Conservation (phyloP, 1,139 yeast species). For the Candida tunisiensis region DNA sequence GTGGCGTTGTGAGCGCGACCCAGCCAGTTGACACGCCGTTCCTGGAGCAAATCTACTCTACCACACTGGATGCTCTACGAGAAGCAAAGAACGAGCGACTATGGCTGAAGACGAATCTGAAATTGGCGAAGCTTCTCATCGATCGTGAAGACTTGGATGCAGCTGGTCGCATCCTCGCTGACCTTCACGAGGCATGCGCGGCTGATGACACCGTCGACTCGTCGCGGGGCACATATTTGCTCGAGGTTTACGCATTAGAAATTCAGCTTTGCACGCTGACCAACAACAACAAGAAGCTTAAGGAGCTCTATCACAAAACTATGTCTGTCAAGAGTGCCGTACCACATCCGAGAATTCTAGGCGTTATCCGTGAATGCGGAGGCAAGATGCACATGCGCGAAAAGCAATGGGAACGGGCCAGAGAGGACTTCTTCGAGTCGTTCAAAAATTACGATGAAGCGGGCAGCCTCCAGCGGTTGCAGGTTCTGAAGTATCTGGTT, state of each 20-base stretch:
- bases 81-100: conserved; percentile 29
- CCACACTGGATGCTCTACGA: conserved; percentile 14
- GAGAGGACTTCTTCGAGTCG: conserved; percentile 51
- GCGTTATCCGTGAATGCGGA: conserved; percentile 58
- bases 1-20: no score
- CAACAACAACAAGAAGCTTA: conserved; percentile 25
- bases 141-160: conserved; percentile 22
- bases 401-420: conserved; percentile 41
- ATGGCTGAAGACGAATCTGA: conserved; percentile 38
- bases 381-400: conserved; percentile 51
- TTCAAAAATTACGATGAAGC: conserved; percentile 70
- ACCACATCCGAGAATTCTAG: conserved; percentile 60
- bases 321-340: conserved; percentile 39
- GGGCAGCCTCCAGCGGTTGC: conserved; percentile 39
- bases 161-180: conserved; percentile 25
- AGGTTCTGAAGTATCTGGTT: conserved; percentile 43
- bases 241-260: conserved; percentile 53
- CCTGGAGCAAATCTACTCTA: conserved; percentile 14
- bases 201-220: conserved; percentile 4
- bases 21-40: conserved; percentile 11
- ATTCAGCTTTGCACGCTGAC: conserved; percentile 32
- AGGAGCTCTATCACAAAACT: conserved; percentile 32
- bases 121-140: conserved; percentile 30
- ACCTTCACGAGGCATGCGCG: conserved; percentile 25
- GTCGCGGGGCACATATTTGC: conserved; percentile 19